Base-by-base conservation (phyloP, 306 rosid genomes). In the Cercis canadensis region DNA sequence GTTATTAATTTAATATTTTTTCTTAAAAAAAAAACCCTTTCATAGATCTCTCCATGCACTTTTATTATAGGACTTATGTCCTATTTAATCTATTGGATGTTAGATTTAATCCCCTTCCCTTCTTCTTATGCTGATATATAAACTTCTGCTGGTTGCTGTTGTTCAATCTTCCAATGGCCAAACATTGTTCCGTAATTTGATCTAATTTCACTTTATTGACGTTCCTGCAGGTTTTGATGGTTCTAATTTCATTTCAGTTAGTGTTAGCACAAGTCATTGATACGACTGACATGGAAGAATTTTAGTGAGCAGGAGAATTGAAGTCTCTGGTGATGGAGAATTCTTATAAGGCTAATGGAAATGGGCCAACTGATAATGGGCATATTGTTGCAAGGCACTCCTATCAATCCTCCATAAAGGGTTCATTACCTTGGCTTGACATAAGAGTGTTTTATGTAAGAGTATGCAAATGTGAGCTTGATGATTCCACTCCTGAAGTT, bases 391-490 rank as follows among this genome's bases (percentile, higher is more conserved):
- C 73, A 49, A 81, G 86, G 73, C 85, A 57, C 71, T 67, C 89
- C 59, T 72, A 71, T 72, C 87, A 85, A 65, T 76, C 87, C 66
- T 61, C 69, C 63, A 8, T 75, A 12, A 87, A 88, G 85, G 79
- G 56, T 4, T 83, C 86, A 49, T 74, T 89, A 19, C 93, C 93
- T 56, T 87, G 96, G 96, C 89, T 92, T 50, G 96, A 85, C 75
- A 55, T 85, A 58, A 85, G 85, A 78, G 96, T 92, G 3, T 88
- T 89, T 61, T 89, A 87, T 71, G 87, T 85, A 21, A 80, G 97
- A 84, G 81, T 92, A 56, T 84, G 92, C 75, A 83, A 85, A 76
- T 92, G 87, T 72, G 96, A 85, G 81, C 74, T 85, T 33, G 90
- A 89, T 49, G 86, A 84, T 76, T 58, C 87, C 5, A 83, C 90